Evolutionary conservation across 306 rosid species (phyloP).

Genomic region (Citrullus mucosospermus): DNA sequence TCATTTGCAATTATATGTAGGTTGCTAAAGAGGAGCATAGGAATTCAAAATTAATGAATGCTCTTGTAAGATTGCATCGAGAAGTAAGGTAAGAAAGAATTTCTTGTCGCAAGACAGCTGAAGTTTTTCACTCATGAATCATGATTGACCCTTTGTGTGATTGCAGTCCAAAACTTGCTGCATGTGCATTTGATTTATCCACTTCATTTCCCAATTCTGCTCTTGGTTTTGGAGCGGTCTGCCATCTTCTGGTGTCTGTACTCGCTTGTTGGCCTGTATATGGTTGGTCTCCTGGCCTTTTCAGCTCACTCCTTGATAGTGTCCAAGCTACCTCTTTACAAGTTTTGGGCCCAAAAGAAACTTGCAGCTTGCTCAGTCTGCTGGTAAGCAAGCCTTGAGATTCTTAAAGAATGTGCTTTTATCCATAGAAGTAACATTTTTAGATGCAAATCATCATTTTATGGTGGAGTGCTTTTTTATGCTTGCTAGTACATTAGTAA

Average conservation of each 20-base stretch:
- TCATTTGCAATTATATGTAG: conserved; percentile 26
- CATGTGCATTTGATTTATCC: conserved; percentile 69
- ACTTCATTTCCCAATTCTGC: conserved; percentile 75
- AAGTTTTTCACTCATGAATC: conserved; percentile 14
- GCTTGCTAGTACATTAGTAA: neutral
- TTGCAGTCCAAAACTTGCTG: conserved; percentile 91
- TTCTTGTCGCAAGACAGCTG: conserved; percentile 9
- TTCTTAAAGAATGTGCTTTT: neutral
- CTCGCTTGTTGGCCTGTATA: conserved; percentile 92
- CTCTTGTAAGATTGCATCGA: conserved; percentile 76
- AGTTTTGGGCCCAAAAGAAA: conserved; percentile 91
- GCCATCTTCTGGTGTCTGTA: conserved; percentile 75
- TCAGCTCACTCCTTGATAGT: conserved; percentile 69
- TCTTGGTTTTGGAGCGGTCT: conserved; percentile 88
- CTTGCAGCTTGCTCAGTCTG: conserved; percentile 88
- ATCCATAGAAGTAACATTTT: neutral
- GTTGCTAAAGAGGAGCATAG: conserved; percentile 92
- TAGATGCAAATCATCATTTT: neutral
- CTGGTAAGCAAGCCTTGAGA: conserved; percentile 41
- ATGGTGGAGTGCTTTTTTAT: neutral
- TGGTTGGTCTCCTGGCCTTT: conserved; percentile 97
- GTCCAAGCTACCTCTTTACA: conserved; percentile 58
- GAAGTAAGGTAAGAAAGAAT: conserved; percentile 63
- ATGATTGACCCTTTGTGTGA: conserved; percentile 18
- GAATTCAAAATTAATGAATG: conserved; percentile 79